phyloP scores from a whole-genome alignment of 768 basidiomycete species.

The Hericium erinaceus region DNA sequence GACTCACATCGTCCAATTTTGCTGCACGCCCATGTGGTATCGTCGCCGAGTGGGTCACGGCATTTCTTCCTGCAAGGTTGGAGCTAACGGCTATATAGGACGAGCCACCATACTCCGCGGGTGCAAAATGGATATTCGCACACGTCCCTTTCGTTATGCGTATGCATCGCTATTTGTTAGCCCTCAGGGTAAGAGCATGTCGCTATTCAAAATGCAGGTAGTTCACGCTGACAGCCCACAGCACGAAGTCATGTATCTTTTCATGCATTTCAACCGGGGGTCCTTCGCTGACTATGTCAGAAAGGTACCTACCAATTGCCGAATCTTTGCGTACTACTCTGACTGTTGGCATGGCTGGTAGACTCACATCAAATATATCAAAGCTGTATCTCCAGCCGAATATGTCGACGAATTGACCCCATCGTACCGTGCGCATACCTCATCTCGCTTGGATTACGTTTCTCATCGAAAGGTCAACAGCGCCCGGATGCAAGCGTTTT shows the following conservation, averaged over 20 bases:
- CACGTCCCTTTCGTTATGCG: constrained; percentile 11
- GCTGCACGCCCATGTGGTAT: constrained; percentile 21
- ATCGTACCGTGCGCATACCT: constrained; percentile 15
- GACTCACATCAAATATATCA: constrained; percentile 11
- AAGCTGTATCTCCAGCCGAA: constrained; percentile 17
- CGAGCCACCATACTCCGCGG: constrained; percentile 5
- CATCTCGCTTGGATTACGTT: background rate
- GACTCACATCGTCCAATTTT: constrained; percentile 20
- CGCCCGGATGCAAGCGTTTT: constrained; percentile 20
- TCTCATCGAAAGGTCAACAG: constrained; percentile 2
- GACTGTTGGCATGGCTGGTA: background rate
- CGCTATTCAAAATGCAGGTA: background rate
- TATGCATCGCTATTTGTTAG: constrained; percentile 7
- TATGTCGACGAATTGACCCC: constrained; percentile 23
- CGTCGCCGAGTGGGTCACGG: background rate
- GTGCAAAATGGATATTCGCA: constrained; percentile 15
- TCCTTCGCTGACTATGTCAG: background rate
- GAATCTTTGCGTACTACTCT: background rate
- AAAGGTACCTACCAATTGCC: background rate
- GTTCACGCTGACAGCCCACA: no score
- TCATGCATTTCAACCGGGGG: no score
- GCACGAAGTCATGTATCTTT: no score
- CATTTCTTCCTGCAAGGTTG: background rate
- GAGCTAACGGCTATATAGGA: background rate
- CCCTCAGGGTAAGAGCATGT: constrained; percentile 1